A percentile compares a stretch with the other conserved stretches of the same genome.
Conservation (phyloP, 139 green algal species). For the Chlamydomonas sp. region DNA sequence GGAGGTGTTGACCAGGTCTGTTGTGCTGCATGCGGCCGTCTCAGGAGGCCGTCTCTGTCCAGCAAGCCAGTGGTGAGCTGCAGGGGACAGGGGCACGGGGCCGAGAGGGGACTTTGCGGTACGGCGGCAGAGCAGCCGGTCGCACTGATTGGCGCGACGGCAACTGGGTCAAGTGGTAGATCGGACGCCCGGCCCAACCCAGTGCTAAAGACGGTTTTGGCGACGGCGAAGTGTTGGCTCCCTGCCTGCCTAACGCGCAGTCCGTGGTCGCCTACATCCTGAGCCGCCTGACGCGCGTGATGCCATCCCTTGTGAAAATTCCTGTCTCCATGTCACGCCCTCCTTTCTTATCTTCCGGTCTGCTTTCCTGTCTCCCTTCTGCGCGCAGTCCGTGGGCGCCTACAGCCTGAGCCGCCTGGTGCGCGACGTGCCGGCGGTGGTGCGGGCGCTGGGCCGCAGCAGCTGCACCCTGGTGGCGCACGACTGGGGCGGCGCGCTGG, state of each 20-base stretch:
- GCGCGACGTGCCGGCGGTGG: constrained; percentile 51
- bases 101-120: too few species aligned
- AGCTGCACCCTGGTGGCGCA: constrained; percentile 72
- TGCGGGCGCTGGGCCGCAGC: constrained; percentile 59
- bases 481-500: constrained; percentile 69
- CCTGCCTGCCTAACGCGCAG: constrained; percentile 20
- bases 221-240: too few species aligned
- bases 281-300: constrained; percentile 50
- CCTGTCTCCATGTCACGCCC: not conserved
- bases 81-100: not conserved
- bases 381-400: constrained; percentile 39
- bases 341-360: not conserved
- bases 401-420: constrained; percentile 60
- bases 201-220: too few species aligned
- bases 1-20: too few species aligned
- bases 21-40: too few species aligned
- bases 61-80: constrained; percentile 56
- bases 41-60: not conserved
- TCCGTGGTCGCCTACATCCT: constrained; percentile 56
- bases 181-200: too few species aligned
- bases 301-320: constrained; percentile 42
- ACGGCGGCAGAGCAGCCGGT: too few species aligned
- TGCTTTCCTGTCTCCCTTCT: not conserved
- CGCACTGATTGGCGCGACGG: too few species aligned
- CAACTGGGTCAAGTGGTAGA: too few species aligned